phyloP scores from a whole-genome alignment of 306 rosid genomes.

The Begonia peltatifolia region DNA sequence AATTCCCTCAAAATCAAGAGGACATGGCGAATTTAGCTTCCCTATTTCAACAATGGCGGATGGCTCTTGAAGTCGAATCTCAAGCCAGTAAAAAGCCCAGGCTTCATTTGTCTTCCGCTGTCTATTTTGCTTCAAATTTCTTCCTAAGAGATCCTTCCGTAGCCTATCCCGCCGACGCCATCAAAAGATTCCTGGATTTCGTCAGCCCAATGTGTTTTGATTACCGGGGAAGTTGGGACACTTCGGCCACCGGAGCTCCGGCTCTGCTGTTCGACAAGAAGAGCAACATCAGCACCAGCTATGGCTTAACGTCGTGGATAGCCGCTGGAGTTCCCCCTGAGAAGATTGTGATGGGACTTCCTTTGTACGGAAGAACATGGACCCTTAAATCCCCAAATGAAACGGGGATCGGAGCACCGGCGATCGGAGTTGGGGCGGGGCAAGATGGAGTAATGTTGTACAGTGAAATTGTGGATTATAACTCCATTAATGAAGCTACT shows the following conservation, averaged over 20 bases:
- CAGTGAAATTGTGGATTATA: constrained; percentile 26
- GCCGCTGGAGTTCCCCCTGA: constrained; percentile 27
- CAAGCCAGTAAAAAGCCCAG: constrained; percentile 10
- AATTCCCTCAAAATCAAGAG: constrained; percentile 26
- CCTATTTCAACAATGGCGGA: constrained; percentile 38
- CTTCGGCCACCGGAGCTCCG: constrained; percentile 28
- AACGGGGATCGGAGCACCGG: constrained; percentile 31
- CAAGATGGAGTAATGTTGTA: constrained; percentile 34
- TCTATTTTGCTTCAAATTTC: constrained; percentile 36
- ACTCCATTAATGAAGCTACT: constrained; percentile 12
- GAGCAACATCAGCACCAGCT: constrained; percentile 28
- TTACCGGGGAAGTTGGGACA: constrained; percentile 54
- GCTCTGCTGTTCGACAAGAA: constrained; percentile 36
- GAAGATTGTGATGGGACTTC: constrained; percentile 57
- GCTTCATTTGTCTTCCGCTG: constrained; percentile 44
- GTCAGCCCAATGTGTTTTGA: constrained; percentile 70
- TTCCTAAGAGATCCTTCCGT: constrained; percentile 15
- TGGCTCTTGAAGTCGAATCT: constrained; percentile 28
- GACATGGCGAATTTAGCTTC: constrained; percentile 59
- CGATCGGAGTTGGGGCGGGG: constrained; percentile 38
- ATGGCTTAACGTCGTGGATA: constrained; percentile 61
- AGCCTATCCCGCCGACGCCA: constrained; percentile 36
- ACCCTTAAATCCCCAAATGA: constrained; percentile 19
- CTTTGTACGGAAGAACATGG: constrained; percentile 68
- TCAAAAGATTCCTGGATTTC: constrained; percentile 41